Base-by-base conservation (phyloP, 805 yeast genomes). In the Cyberlindnera petersonii region DNA sequence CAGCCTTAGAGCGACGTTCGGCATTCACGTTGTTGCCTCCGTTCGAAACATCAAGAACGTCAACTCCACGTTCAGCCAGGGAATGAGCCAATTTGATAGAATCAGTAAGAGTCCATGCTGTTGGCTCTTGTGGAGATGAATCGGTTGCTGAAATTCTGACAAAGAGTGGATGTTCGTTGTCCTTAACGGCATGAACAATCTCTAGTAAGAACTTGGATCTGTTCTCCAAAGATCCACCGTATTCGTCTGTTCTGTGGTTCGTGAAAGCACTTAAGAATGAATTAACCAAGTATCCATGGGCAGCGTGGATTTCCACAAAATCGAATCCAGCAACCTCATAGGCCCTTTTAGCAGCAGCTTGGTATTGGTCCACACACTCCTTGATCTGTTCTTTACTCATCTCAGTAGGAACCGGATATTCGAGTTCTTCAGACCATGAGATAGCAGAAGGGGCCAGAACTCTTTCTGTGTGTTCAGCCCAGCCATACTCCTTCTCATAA, bases 211-310 rank as follows among this genome's bases (percentile, higher is more conserved):
- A 64, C 30, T 78, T 59, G 9, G 64, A 63, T 46, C 86, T 68
- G 58, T 77, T 77, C 50, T 76, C 83, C 37, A 77, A 63, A 2
- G 72, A 60, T 7, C 85, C 85, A 31, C 86, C 86, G 47, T 77
- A 80, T 47, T 70, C 65, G 52, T 80, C 87, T 1, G 73, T 71
- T 52, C 87, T 68, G 42, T 63, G 56, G 58, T 81, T 72, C 8
- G 55, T 58, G 16, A 39, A 30, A 2, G 61, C 58, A 23, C 74
- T 67, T 37, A 75, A 48, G 47, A 81, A 78, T 48, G 69, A 66
- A 50, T 68, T 63, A 23, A 74, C 44, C 34, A 79, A 56, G 49
- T 74, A 77, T 3, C 86, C 86, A 55, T 79, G 78, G 17, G 61
- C 63, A 18, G 66, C 71, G 51, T 81, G 48, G 31, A 44, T 35